Base-by-base conservation (phyloP, 805 yeast species). In the Candida loeiensis region DNA sequence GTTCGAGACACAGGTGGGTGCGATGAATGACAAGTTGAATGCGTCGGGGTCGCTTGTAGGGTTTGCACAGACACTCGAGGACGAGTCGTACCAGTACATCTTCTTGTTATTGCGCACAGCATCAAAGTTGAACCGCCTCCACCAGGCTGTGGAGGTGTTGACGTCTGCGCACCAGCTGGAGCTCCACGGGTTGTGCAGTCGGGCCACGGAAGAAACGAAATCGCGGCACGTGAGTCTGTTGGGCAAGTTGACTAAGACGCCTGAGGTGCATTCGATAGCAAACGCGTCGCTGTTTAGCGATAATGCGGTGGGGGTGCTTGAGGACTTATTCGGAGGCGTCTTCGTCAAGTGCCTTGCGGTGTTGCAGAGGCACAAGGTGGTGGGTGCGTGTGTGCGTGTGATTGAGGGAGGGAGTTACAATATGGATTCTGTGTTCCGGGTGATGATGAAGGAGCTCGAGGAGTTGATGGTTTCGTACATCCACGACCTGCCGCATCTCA, bases 311-410 rank as follows among this genome's bases (percentile, higher is more conserved):
- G 58, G 73, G 0, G 71, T 86, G 1, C 61, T 89, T 22, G 78
- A 81, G 47, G 88, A 86, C 45, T 70, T 88, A 29, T 83, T 85
- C 46, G 78, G 85, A 58, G 70, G 79, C 6, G 69, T 87, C n/a
- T 88, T 84, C 51, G 66, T 77, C 20, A 80, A 79, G 55, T 59
- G 79, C 38, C 61, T 82, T 29, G 71, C 79, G 17, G 78, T 85
- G 4, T 59, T 87, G 14, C 93, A 86, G 61, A 74, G 77, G 17
- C 89, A 86, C 54, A 69, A 82, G 21, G 80, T 82, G 1, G 71
- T 88, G 4, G 66, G 66, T 44, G 89, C 81, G 45, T 73, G 84
- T 11, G 67, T 75, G 5, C 61, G 64, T 8, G 43, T 46, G 21
- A 57, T 68, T 16, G 40, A 36, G 17, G 36, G 36, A 4, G 18